Evolutionary conservation across 164 flowering plant species (phyloP), one percentile per base, ranked within the genome.

Genomic region (Platanus orientalis): DNA sequence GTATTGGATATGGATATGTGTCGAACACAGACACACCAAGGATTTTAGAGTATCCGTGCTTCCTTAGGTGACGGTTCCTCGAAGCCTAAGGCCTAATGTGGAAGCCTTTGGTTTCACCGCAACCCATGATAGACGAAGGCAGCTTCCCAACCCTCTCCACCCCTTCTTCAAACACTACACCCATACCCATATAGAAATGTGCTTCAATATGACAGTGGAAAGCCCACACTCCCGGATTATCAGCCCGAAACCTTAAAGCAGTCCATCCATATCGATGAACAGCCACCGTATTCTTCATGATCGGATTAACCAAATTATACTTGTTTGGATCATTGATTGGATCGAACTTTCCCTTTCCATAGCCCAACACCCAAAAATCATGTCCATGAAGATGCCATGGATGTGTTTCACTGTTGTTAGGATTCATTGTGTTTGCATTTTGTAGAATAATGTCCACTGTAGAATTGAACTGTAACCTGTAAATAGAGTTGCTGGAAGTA

Each of bases 361-460:
- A 76, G 0, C 97, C 96, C 58, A 91, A 52, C 0, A 91, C 97
- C 97, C 97, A 91, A 57, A 88, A 91, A 56, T 91, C 91, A 58
- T 91, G 96, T n/a, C 97, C 97, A 45, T 88, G 95, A 1, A 88
- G 71, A 64, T 90, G 97, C 97, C 97, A 90, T 0, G 97, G 97
- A 57, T 90, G 97, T 1, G 88, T 85, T 73, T 88, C 97, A 50
- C 91, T 88, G 21, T 61, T 75, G 45, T 80, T 79, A 0, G 2
- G 0, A 0, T 1, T 51, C 86, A 83, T 70, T 0, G 80, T 63
- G 61, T 87, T 84, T 0, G 91, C 92, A 64, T 87, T 90, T 58
- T 87, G 96, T 23, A 90, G 68, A 4, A 90, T 67, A 6, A 90
- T 54, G 44, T 90, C 96, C 21, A 90, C 81, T 1, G 84, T 83